Conservation (phyloP, 164 flowering plant species). For the Berberis thunbergii region DNA sequence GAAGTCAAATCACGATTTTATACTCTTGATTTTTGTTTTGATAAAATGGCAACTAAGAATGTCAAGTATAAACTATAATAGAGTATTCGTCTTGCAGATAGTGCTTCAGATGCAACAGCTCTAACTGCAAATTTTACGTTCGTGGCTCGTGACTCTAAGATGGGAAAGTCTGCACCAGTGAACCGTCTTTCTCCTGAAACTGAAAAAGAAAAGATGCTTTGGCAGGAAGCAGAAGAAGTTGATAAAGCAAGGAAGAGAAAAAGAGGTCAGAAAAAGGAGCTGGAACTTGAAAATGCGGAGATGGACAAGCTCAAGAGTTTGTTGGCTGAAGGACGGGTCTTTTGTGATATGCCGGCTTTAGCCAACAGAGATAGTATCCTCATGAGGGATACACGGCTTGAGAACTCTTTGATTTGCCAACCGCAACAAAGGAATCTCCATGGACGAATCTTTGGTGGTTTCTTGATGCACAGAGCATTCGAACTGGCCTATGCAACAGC, state of each 20-base stretch:
- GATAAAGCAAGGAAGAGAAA: slow-evolving; percentile 19
- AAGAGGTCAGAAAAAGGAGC: slow-evolving; percentile 6
- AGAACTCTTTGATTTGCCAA: slow-evolving; percentile 78
- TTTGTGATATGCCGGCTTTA: slow-evolving; percentile 88
- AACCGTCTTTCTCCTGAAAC: slow-evolving; percentile 68
- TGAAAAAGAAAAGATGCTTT: slow-evolving; percentile 56
- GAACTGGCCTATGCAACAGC: slow-evolving; percentile 84
- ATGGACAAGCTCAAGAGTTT: slow-evolving; percentile 41
- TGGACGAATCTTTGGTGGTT: slow-evolving; percentile 92
- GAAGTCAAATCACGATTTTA: too few relatives aligned
- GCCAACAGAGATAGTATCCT: slow-evolving; percentile 91
- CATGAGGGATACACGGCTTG: slow-evolving; percentile 58
- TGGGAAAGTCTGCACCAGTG: slow-evolving; percentile 70
- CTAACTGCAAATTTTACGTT: slow-evolving; percentile 82
- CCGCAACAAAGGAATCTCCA: slow-evolving; percentile 87
- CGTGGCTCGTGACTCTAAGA: slow-evolving; percentile 83
- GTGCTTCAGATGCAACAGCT: slow-evolving; percentile 36
- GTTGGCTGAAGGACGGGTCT: slow-evolving; percentile 81
- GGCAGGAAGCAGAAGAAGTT: slow-evolving; percentile 74
- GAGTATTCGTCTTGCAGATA: not conserved
- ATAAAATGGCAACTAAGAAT: too few relatives aligned
- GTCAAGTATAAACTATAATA: too few relatives aligned
- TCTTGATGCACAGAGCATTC: slow-evolving; percentile 80
- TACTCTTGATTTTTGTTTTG: too few relatives aligned
- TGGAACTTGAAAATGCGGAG: slow-evolving; percentile 28